A percentile compares a stretch with the other conserved stretches of the same genome.
phyloP scores from a whole-genome alignment of 1,139 yeast genomes.

The Wickerhamomyces sp. region DNA sequence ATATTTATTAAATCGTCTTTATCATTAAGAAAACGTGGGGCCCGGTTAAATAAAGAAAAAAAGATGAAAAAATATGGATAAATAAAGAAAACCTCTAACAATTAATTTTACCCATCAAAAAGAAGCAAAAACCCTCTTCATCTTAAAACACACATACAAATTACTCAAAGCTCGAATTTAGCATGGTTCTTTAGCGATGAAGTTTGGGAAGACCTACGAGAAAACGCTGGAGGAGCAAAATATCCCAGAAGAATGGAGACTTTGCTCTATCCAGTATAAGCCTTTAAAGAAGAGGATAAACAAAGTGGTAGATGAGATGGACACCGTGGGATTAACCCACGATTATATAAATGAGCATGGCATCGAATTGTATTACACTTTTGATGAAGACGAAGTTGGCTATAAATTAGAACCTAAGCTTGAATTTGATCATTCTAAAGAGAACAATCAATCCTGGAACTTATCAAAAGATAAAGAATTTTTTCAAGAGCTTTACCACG shows the following conservation, averaged over 20 bases:
- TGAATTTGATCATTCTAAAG: slow-evolving; percentile 26
- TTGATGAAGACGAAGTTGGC: slow-evolving; percentile 20
- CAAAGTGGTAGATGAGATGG: slow-evolving; percentile 57
- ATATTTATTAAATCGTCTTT: too few relatives aligned
- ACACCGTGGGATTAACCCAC: slow-evolving; percentile 44
- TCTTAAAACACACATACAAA: background rate
- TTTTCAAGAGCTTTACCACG: slow-evolving; percentile 19
- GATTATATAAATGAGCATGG: slow-evolving; percentile 38
- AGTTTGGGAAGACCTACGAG: slow-evolving; percentile 69
- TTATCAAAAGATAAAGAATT: slow-evolving; percentile 14
- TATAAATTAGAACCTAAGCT: slow-evolving; percentile 32
- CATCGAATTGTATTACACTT: slow-evolving; percentile 30
- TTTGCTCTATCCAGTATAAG: slow-evolving; percentile 68
- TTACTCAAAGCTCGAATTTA: background rate
- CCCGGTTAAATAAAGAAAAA: too few relatives aligned
- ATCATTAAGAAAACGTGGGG: too few relatives aligned
- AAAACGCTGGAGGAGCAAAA: slow-evolving; percentile 56
- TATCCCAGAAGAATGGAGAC: slow-evolving; percentile 66
- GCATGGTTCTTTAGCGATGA: slow-evolving; percentile 32
- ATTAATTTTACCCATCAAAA: background rate
- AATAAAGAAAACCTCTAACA: background rate
- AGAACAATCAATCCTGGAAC: slow-evolving; percentile 5
- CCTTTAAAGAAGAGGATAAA: slow-evolving; percentile 62
- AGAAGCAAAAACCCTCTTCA: background rate
- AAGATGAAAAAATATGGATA: too few relatives aligned